A percentile compares a stretch with the other conserved stretches of the same genome.
Evolutionary conservation across 176 grass and related monocot genomes (phyloP).

Genomic region (Raddia guianensis): DNA sequence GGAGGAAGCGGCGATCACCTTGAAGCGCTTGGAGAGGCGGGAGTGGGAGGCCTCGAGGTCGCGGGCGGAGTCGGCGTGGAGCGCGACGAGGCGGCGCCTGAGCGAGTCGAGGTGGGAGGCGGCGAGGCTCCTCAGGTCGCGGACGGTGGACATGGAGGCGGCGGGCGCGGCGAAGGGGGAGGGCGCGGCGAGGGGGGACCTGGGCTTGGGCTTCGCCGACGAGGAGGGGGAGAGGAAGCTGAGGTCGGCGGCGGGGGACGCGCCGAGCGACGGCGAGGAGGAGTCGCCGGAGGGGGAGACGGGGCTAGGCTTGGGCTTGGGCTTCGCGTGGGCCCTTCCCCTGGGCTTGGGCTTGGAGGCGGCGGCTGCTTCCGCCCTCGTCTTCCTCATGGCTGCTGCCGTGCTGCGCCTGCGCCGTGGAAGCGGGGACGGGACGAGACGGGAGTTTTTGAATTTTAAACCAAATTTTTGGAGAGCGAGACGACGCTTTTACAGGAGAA

Average conservation of each 20-base stretch:
- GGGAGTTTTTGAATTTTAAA: constrained; percentile 32
- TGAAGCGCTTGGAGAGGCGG: constrained; percentile 69
- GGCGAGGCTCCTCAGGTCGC: constrained; percentile 50
- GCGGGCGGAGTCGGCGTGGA: constrained; percentile 39
- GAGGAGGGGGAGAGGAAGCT: constrained; percentile 35
- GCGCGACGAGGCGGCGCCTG: constrained; percentile 55
- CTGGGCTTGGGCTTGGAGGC: constrained; percentile 16
- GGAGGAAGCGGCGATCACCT: constrained; percentile 32
- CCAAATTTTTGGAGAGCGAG: too few species aligned
- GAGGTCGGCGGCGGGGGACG: constrained; percentile 19
- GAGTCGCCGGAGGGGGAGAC: constrained; percentile 33
- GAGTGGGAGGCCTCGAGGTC: constrained; percentile 52
- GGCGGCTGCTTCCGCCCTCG: constrained; percentile 22
- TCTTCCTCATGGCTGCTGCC: constrained; percentile 33
- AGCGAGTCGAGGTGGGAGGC: constrained; percentile 50
- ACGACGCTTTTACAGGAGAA: too few species aligned
- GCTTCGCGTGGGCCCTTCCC: neutral
- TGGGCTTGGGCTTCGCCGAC: constrained; percentile 26
- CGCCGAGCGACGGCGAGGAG: constrained; percentile 25
- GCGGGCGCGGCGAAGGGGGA: neutral
- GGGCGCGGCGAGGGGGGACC: neutral
- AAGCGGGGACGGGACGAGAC: neutral
- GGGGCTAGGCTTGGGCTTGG: constrained; percentile 45
- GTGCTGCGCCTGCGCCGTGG: neutral
- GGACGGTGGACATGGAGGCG: constrained; percentile 29